Percentiles rank a stretch among this genome's conserved stretches.
These are phyloP conservation scores for Panaeolus papilionaceus DNA, from an alignment of 768 basidiomycete genomes.

Conservation along the genomic window DNA sequence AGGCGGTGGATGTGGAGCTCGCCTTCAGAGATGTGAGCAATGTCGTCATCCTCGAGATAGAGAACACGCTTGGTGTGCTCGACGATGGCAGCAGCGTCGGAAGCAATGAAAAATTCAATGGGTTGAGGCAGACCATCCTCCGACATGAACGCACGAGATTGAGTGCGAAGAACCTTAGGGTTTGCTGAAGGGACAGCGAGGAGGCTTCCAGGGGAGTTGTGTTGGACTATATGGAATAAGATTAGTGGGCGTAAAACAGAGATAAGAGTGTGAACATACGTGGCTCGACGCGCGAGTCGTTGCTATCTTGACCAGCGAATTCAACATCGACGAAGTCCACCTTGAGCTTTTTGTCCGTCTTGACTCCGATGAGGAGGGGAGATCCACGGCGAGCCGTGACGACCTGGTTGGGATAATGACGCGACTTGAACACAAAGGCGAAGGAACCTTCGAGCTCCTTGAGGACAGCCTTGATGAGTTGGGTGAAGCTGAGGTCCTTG, in stretches of 20 bases:
- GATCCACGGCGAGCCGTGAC: slow-evolving; percentile 97
- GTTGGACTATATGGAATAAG: slow-evolving; percentile 41
- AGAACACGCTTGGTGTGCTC: slow-evolving; percentile 99
- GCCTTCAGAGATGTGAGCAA: slow-evolving; percentile 96
- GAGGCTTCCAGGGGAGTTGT: slow-evolving; percentile 58
- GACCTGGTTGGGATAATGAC: slow-evolving; percentile 94
- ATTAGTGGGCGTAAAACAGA: slow-evolving; percentile 19
- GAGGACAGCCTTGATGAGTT: slow-evolving; percentile 92
- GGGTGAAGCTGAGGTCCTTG: slow-evolving; percentile 87
- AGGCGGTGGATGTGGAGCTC: slow-evolving; percentile 99
- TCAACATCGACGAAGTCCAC: slow-evolving; percentile 99
- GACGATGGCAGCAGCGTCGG: slow-evolving; percentile 94
- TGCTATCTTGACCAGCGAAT: slow-evolving; percentile 76
- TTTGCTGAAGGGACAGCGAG: slow-evolving; percentile 70
- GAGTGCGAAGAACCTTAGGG: slow-evolving; percentile 88
- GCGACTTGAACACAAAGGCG: slow-evolving; percentile 98
- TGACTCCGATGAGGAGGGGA: slow-evolving; percentile 95
- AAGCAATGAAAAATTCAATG: slow-evolving; percentile 99
- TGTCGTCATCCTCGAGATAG: slow-evolving; percentile 98
- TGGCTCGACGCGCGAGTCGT: slow-evolving; percentile 44
- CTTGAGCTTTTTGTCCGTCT: slow-evolving; percentile 99
- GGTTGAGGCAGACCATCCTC: slow-evolving; percentile 99
- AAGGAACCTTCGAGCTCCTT: slow-evolving; percentile 99
- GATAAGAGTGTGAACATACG: slow-evolving; percentile 38
- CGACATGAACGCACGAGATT: slow-evolving; percentile 97